phyloP scores from a whole-genome alignment of 2,329 filamentous ascomycete species.

The Trichoderma polysporum region DNA sequence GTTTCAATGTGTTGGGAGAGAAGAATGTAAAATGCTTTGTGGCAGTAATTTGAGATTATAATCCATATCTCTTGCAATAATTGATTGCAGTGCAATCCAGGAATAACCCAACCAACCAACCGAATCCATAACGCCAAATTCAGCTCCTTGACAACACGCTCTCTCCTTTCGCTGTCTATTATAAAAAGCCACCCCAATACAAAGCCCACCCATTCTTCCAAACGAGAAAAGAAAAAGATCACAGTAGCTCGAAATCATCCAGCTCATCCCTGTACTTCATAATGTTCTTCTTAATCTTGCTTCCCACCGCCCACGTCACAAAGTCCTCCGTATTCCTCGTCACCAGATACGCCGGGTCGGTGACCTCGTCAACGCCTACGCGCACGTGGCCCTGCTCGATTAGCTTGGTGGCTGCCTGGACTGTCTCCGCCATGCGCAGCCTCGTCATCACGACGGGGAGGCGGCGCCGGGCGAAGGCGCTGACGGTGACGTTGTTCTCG shows the following conservation, averaged over 20 bases:
- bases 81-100: neutral
- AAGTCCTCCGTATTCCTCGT: conserved; percentile 92
- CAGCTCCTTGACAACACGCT: neutral
- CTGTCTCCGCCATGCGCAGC: conserved; percentile 85
- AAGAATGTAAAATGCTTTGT: neutral
- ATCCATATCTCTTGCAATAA: neutral
- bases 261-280: conserved; percentile 92
- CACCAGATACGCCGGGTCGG: conserved; percentile 85
- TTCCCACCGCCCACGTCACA: conserved; percentile 92
- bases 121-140: conserved; percentile 14
- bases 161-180: neutral
- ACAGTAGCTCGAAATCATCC: conserved; percentile 92
- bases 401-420: conserved; percentile 80
- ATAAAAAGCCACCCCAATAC: neutral
- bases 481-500: conserved; percentile 85
- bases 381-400: conserved; percentile 94
- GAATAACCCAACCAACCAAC: neutral
- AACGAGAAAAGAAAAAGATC: conserved; percentile 29
- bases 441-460: conserved; percentile 90
- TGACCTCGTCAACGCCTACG: conserved; percentile 86
- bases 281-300: conserved; percentile 96
- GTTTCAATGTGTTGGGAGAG: neutral
- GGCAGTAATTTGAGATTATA: neutral
- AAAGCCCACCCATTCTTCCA: neutral
- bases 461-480: conserved; percentile 78